Evolutionary conservation across 73 alveolate species (phyloP).

Genomic region (Tetrahymena elliotti): DNA sequence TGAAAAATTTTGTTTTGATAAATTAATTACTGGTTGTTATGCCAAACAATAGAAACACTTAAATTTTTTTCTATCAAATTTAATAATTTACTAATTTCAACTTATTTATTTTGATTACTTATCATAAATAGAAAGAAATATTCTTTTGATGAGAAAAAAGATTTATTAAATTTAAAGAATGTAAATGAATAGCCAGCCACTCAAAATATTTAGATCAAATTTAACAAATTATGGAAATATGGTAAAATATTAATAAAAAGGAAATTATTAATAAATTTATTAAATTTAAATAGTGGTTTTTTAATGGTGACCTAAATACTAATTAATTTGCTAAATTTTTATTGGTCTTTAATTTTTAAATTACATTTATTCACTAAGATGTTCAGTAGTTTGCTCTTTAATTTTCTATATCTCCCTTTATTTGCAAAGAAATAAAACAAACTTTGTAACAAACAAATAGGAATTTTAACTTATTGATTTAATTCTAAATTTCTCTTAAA

Average conservation of each 20-base stretch:
- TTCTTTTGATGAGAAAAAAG: too few relatives aligned
- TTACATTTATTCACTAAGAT: not conserved
- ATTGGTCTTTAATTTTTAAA: not conserved
- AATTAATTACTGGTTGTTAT: too few relatives aligned
- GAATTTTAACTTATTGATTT: not conserved
- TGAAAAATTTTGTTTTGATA: too few relatives aligned
- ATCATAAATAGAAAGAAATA: too few relatives aligned
- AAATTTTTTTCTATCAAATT: too few relatives aligned
- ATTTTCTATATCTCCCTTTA: not conserved
- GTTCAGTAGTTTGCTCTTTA: not conserved
- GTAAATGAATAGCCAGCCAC: not conserved
- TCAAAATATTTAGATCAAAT: too few relatives aligned
- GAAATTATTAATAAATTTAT: too few relatives aligned
- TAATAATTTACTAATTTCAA: too few relatives aligned
- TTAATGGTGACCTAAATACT: not conserved
- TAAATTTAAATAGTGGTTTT: too few relatives aligned
- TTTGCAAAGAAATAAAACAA: not conserved
- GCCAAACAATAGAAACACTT: too few relatives aligned
- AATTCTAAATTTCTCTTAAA: not conserved
- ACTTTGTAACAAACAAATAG: not conserved
- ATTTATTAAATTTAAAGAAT: too few relatives aligned
- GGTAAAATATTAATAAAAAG: not conserved
- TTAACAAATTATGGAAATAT: not conserved
- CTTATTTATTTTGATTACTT: too few relatives aligned
- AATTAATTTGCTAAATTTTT: not conserved